Percentiles rank a stretch among this genome's conserved stretches.
phyloP scores from a whole-genome alignment of 768 basidiomycete species.

The Chalciporus sphaerocephalus region DNA sequence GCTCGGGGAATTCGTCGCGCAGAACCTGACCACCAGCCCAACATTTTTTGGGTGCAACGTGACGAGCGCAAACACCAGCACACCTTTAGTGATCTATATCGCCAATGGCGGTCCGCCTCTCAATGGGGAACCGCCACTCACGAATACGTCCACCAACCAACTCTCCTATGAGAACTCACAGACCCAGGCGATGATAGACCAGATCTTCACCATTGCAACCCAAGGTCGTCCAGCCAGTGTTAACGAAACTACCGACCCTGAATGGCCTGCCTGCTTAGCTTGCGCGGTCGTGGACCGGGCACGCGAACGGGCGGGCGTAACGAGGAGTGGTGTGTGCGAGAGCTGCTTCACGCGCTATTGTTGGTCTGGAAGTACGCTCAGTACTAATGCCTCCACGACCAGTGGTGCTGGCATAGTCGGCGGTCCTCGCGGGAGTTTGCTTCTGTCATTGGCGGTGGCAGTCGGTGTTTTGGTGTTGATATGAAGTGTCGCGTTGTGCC shows the following conservation, averaged over 20 bases:
- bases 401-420: neutral
- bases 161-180: conserved; percentile 34
- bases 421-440: neutral
- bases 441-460: conserved; percentile 8
- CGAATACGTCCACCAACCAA: conserved; percentile 42
- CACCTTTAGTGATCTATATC: conserved; percentile 55
- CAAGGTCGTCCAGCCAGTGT: conserved; percentile 36
- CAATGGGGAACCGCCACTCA: conserved; percentile 34
- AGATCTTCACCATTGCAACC: conserved; percentile 40
- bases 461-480: conserved; percentile 8
- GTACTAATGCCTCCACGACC: neutral
- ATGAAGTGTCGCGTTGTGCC: no score
- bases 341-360: conserved; percentile 32
- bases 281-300: conserved; percentile 51
- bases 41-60: conserved; percentile 46
- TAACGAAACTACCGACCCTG: conserved; percentile 29
- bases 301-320: conserved; percentile 23
- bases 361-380: conserved; percentile 20
- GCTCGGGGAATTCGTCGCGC: conserved; percentile 29
- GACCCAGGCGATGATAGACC: conserved; percentile 42
- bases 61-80: conserved; percentile 23
- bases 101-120: conserved; percentile 48
- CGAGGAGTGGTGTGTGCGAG: conserved; percentile 30
- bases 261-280: conserved; percentile 49
- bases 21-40: conserved; percentile 35